Base-by-base conservation (phyloP, 2,329 filamentous ascomycete genomes). In the Fusarium chuoi region DNA sequence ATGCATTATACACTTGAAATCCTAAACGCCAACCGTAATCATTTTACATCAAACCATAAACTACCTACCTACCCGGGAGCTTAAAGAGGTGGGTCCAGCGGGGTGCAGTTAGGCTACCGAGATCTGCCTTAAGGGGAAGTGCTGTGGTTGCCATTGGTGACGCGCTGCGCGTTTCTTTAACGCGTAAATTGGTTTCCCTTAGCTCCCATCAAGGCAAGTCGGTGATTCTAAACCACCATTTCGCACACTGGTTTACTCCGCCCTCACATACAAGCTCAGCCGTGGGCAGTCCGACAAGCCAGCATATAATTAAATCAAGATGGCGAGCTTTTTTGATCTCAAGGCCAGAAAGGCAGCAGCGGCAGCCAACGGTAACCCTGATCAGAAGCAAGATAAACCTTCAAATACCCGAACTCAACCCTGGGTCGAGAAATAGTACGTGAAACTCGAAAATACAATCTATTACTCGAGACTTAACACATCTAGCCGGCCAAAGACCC, bases 381-480 rank as follows among this genome's bases (percentile, higher is more conserved):
- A 92, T 49, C 88, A 88, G 60, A 97, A 96, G 83, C 83, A 87
- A 62, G 88, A 91, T 70, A 88, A 88, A 74, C 76, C 88, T 85
- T 66, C 88, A 87, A 79, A 92, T 88, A 75, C 89, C 89, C 79
- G 87, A 91, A 76, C 78, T 14, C 96, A 98, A 80, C 96, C 96
- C 78, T 99, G 96, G 96, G 96, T 98, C 60, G 96, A 98, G 86
- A 98, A 98, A 93, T 98, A 98, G 96, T 98, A 87, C 72, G 88
- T 70, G 18, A 48, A 26, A 48, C 35, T 45, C 58, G n/a, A 51
- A n/a, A n/a, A 30, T 33, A 6, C 17, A n/a, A 22, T 28, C 7
- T 17, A 7, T 14, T 22, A 9, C 26, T 28, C 13, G 26, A 30
- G 20, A 46, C 74, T 76, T 45, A 78, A 55, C 22, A 28, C 39